These are phyloP conservation scores for Oryza meridionalis DNA, from an alignment of 176 grass and related monocot genomes.

Conservation along the genomic window DNA sequence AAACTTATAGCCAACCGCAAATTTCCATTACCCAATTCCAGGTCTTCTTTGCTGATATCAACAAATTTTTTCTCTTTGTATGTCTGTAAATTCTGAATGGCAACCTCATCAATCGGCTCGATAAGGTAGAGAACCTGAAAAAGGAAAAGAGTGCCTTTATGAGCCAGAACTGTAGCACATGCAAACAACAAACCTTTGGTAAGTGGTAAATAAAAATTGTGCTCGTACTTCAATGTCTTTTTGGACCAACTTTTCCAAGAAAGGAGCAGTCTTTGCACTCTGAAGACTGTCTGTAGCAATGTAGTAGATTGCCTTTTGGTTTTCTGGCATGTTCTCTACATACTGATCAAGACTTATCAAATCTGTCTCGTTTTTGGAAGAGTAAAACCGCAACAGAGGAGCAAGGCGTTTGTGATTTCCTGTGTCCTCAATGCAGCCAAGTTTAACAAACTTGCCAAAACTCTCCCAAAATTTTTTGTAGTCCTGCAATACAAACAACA, in stretches of 20 bases:
- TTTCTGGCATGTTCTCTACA: slow-evolving; percentile 77
- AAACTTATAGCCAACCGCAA: background rate
- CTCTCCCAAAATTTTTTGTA: slow-evolving; percentile 92
- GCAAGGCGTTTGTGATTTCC: slow-evolving; percentile 81
- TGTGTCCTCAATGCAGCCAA: slow-evolving; percentile 91
- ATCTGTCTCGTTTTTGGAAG: slow-evolving; percentile 76
- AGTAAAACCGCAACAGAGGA: slow-evolving; percentile 67
- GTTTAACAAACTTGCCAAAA: slow-evolving; percentile 81
- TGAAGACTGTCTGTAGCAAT: slow-evolving; percentile 78
- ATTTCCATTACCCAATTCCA: slow-evolving; percentile 67
- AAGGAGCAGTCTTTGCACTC: slow-evolving; percentile 80
- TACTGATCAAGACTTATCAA: slow-evolving; percentile 87
- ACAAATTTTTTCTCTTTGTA: slow-evolving; percentile 96
- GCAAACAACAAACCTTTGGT: background rate
- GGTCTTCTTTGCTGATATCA: slow-evolving; percentile 89
- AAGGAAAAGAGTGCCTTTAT: slow-evolving; percentile 28
- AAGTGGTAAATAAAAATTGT: background rate
- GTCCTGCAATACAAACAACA: slow-evolving; percentile 50
- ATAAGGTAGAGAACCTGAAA: slow-evolving; percentile 76
- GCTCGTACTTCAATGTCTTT: slow-evolving; percentile 75
- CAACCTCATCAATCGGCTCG: slow-evolving; percentile 91
- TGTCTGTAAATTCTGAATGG: slow-evolving; percentile 88
- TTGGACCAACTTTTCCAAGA: slow-evolving; percentile 78
- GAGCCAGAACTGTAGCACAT: background rate
- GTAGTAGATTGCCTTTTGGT: slow-evolving; percentile 84